Evolutionary conservation across 805 yeast species (phyloP).

Genomic region (Lipomyces orientalis): DNA sequence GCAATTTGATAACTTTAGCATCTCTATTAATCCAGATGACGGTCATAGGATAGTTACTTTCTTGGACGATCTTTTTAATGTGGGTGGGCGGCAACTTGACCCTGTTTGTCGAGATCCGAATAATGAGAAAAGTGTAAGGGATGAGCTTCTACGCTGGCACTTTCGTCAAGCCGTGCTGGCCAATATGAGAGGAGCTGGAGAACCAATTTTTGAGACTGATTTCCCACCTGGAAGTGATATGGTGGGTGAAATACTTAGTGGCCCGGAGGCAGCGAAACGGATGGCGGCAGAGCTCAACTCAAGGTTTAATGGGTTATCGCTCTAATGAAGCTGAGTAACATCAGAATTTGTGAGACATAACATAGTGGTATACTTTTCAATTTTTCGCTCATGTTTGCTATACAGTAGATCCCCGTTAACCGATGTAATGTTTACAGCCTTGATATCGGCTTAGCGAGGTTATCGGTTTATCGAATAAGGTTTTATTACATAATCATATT

Average conservation of each 20-base stretch:
- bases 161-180: not conserved
- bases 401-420: no score
- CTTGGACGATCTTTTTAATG: not conserved
- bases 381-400: no score
- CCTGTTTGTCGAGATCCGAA: slow-evolving; percentile 1
- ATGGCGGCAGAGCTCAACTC: not conserved
- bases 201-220: not conserved
- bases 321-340: no score
- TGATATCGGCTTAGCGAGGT: no score
- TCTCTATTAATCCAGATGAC: not conserved
- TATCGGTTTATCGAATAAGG: no score
- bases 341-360: no score
- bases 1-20: not conserved
- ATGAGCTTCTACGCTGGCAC: slow-evolving; percentile 3
- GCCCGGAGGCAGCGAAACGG: not conserved
- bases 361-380: no score
- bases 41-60: not conserved
- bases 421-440: no score
- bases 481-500: no score
- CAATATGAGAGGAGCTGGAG: not conserved
- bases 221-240: not conserved
- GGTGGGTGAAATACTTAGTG: not conserved
- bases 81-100: not conserved
- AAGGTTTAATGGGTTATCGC: not conserved
- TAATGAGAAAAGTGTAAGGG: not conserved